Percentiles rank a stretch among this genome's conserved stretches.
Conservation (phyloP, 176 grass and related monocot species). For the Tillandsia fasciculata region DNA sequence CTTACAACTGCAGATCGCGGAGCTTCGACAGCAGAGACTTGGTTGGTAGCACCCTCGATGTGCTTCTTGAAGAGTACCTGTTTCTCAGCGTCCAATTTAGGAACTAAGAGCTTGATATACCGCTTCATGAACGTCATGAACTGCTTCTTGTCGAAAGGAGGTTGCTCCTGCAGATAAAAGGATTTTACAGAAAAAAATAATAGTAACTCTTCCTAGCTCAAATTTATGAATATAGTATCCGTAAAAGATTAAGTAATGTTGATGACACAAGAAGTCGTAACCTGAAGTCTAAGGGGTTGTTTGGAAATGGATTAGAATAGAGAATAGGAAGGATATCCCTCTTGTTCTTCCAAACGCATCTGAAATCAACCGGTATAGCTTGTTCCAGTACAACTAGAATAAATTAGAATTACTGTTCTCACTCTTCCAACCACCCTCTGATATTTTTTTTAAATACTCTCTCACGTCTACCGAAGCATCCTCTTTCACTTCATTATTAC, state of each 20-base stretch:
- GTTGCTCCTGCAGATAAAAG: slow-evolving; percentile 18
- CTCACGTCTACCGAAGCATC: no score
- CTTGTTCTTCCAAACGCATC: no score
- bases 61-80: slow-evolving; percentile 30
- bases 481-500: no score
- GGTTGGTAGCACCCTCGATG: slow-evolving; percentile 26
- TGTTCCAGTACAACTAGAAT: no score
- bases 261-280: neutral
- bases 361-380: no score
- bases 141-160: slow-evolving; percentile 29
- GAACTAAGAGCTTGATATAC: slow-evolving; percentile 31
- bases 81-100: slow-evolving; percentile 25
- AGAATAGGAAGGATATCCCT: no score
- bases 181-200: neutral
- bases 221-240: neutral
- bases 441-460: no score
- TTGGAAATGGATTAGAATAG: no score
- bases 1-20: slow-evolving; percentile 33
- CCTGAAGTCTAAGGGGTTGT: slow-evolving; percentile 27
- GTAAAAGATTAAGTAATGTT: neutral
- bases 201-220: neutral
- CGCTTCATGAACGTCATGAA: slow-evolving; percentile 34
- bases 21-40: slow-evolving; percentile 29
- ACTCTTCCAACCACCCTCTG: no score
- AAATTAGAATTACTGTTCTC: no score